Evolutionary conservation across 768 basidiomycete genomes (phyloP).

Genomic region (Mycena epipterygia): DNA sequence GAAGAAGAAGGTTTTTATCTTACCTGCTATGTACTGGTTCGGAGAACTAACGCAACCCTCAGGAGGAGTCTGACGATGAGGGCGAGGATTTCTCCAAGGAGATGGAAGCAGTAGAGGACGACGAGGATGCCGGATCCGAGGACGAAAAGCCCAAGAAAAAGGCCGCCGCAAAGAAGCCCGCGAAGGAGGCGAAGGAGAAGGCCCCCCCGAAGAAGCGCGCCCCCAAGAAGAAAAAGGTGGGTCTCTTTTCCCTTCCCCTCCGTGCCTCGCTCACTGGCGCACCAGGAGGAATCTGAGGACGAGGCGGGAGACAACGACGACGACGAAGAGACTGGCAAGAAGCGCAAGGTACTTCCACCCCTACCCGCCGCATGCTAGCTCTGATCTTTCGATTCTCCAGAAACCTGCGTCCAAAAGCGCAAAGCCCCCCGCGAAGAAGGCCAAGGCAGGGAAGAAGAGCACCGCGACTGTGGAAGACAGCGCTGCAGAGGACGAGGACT

Average conservation of each 20-base stretch:
- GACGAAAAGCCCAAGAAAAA: slow-evolving; percentile 66
- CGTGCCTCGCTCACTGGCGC: slow-evolving; percentile 6
- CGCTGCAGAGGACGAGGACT: slow-evolving; percentile 18
- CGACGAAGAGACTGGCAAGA: slow-evolving; percentile 66
- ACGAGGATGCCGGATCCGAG: slow-evolving; percentile 37
- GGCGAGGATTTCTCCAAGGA: slow-evolving; percentile 42
- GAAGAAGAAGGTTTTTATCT: slow-evolving; percentile 47
- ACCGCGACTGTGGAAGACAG: slow-evolving; percentile 15
- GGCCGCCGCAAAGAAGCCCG: slow-evolving; percentile 53
- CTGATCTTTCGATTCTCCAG: slow-evolving; percentile 40
- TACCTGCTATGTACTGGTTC: background rate
- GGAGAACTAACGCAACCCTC: background rate
- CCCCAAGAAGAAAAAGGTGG: slow-evolving; percentile 57
- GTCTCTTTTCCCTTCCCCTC: background rate
- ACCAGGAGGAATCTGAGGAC: slow-evolving; percentile 48
- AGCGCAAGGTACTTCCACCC: slow-evolving; percentile 71
- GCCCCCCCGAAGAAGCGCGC: slow-evolving; percentile 46
- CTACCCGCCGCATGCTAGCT: background rate
- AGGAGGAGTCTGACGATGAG: slow-evolving; percentile 29
- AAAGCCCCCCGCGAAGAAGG: slow-evolving; percentile 64
- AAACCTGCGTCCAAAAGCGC: slow-evolving; percentile 56
- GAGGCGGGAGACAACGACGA: slow-evolving; percentile 59
- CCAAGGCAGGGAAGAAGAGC: slow-evolving; percentile 49
- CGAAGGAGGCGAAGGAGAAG: slow-evolving; percentile 56
- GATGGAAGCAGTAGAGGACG: slow-evolving; percentile 45